These are phyloP conservation scores for Phlegmacium glaucopus DNA, from an alignment of 768 basidiomycete genomes.

Conservation along the genomic window DNA sequence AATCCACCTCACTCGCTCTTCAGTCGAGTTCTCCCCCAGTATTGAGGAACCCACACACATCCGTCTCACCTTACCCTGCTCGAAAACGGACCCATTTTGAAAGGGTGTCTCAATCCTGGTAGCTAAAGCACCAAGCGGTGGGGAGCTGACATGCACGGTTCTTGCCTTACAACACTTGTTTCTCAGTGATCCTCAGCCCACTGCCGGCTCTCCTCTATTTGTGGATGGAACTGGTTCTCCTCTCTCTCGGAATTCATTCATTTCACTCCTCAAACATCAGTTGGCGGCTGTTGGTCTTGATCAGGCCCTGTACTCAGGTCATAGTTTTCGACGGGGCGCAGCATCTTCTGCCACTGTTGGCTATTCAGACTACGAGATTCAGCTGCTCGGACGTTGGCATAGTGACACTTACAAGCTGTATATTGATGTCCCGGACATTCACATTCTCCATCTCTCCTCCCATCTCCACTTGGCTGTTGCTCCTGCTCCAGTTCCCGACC, in stretches of 20 bases:
- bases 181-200: not conserved
- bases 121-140: not conserved
- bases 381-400: constrained; percentile 33
- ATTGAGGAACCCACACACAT: constrained; percentile 19
- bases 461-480: constrained; percentile 23
- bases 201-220: constrained; percentile 13
- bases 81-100: constrained; percentile 36
- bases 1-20: constrained; percentile 14
- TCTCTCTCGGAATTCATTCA: constrained; percentile 12
- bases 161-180: not conserved
- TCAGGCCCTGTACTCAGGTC: constrained; percentile 17
- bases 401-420: constrained; percentile 37
- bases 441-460: constrained; percentile 27
- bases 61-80: constrained; percentile 25
- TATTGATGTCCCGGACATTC: constrained; percentile 22
- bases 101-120: constrained; percentile 9
- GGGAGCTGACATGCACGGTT: constrained; percentile 6
- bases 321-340: constrained; percentile 25
- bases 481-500: not conserved
- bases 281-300: constrained; percentile 12
- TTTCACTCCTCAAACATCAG: constrained; percentile 7
- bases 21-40: constrained; percentile 23
- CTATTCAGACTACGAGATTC: constrained; percentile 31
- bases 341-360: constrained; percentile 28
- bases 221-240: constrained; percentile 1